phyloP scores from a whole-genome alignment of 2,329 filamentous ascomycete genomes.

The Malbranchea zuffiana region DNA sequence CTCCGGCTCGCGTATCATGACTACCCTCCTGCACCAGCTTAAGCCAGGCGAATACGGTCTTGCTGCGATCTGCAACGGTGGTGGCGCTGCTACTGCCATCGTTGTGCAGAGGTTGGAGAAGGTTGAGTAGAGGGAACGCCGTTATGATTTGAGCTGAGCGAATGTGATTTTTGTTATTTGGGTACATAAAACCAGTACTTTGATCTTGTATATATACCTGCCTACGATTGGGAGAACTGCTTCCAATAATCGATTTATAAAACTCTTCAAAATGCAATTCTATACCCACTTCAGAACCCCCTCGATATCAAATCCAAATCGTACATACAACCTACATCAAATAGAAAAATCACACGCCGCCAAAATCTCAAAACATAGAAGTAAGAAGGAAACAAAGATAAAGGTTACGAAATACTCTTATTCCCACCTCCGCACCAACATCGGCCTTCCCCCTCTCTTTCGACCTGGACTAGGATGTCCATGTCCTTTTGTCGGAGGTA shows the following conservation, averaged over 20 bases:
- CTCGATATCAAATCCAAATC: background rate
- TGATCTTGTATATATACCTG: background rate
- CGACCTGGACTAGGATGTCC: constrained; percentile 77
- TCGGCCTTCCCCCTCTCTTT: constrained; percentile 62
- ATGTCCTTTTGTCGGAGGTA: constrained; percentile 63
- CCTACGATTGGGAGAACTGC: background rate
- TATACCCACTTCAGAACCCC: background rate
- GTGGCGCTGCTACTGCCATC: constrained; percentile 80
- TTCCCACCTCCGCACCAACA: constrained; percentile 51
- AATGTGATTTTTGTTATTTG: background rate
- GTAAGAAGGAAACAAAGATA: no score
- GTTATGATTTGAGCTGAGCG: background rate
- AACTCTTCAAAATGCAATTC: background rate
- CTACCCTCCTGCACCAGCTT: constrained; percentile 81
- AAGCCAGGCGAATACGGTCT: constrained; percentile 88
- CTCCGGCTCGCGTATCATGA: constrained; percentile 83
- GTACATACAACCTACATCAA: background rate
- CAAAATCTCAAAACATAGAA: no score
- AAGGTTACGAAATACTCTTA: constrained; percentile 14
- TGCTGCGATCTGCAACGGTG: constrained; percentile 93
- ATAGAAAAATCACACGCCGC: background rate
- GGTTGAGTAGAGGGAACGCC: constrained; percentile 25
- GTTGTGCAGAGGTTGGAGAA: constrained; percentile 72
- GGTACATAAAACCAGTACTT: constrained; percentile 1
- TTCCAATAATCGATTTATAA: background rate